A percentile compares a stretch with the other conserved stretches of the same genome.
These are phyloP conservation scores for Teratosphaeria viscida DNA, from an alignment of 2,329 filamentous ascomycete species.

Conservation along the genomic window DNA sequence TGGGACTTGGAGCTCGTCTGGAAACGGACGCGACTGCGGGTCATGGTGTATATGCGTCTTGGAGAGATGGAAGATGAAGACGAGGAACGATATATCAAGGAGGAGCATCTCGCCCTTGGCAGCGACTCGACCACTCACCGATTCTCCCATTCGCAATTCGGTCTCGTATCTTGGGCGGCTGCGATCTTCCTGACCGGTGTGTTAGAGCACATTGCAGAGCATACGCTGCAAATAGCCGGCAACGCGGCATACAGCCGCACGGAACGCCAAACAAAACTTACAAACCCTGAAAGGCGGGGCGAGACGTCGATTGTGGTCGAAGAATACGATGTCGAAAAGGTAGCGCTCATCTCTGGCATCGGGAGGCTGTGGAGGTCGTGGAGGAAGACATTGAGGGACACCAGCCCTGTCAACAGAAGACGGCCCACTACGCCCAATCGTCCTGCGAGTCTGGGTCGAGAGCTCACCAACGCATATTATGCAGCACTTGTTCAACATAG, in stretches of 20 bases:
- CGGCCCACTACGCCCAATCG: neutral
- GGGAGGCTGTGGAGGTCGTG: slow-evolving; percentile 89
- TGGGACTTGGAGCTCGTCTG: slow-evolving; percentile 92
- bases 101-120: slow-evolving; percentile 58
- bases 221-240: slow-evolving; percentile 75
- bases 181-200: slow-evolving; percentile 95
- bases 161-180: slow-evolving; percentile 70
- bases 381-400: slow-evolving; percentile 68
- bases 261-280: slow-evolving; percentile 21
- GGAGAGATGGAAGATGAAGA: slow-evolving; percentile 98
- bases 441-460: neutral
- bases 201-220: slow-evolving; percentile 86
- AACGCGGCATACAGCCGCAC: slow-evolving; percentile 67
- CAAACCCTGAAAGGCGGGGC: neutral
- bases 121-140: slow-evolving; percentile 39
- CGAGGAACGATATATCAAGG: slow-evolving; percentile 77
- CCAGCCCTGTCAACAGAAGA: slow-evolving; percentile 4
- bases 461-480: slow-evolving; percentile 1
- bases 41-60: slow-evolving; percentile 96
- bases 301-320: slow-evolving; percentile 56
- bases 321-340: slow-evolving; percentile 83
- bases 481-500: slow-evolving; percentile 6
- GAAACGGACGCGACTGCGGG: slow-evolving; percentile 84
- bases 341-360: slow-evolving; percentile 79
- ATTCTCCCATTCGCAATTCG: slow-evolving; percentile 33